Evolutionary conservation across 1,284 basidiomycete species (phyloP).

Genomic region (Singerocomus rubriflavus): DNA sequence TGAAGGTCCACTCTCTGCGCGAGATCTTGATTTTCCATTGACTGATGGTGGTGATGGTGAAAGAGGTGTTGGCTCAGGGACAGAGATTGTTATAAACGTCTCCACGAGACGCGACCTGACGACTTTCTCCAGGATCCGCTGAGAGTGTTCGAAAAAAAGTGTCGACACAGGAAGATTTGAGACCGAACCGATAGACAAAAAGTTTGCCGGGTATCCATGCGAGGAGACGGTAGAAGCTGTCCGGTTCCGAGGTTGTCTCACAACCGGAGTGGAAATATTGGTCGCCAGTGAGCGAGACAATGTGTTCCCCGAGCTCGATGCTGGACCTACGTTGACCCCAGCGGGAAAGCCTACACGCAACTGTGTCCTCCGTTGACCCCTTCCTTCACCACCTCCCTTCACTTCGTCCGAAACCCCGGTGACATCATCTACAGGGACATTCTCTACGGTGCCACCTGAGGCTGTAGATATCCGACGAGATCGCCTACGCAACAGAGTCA

Average conservation of each 20-base stretch:
- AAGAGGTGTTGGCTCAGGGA: conserved; percentile 29
- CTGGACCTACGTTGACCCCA: conserved; percentile 25
- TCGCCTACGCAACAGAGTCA: conserved; percentile 56
- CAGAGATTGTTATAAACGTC: conserved; percentile 64
- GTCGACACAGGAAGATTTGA: conserved; percentile 20
- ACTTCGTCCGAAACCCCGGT: conserved; percentile 25
- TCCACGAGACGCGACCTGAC: conserved; percentile 75
- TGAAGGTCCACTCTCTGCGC: conserved; percentile 26
- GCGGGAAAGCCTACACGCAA: conserved; percentile 40
- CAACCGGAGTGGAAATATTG: conserved; percentile 25
- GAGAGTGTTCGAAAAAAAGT: conserved; percentile 56
- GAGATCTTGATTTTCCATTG: conserved; percentile 23
- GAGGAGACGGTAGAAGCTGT: conserved; percentile 52
- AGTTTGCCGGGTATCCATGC: conserved; percentile 22
- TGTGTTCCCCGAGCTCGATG: conserved; percentile 23
- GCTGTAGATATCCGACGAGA: conserved; percentile 58
- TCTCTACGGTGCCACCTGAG: conserved; percentile 51
- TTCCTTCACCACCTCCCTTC: conserved; percentile 33
- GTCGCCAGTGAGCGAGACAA: conserved; percentile 19
- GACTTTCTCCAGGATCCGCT: conserved; percentile 63
- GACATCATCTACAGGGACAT: conserved; percentile 46
- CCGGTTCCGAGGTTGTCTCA: conserved; percentile 42
- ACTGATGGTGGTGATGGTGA: conserved; percentile 13
- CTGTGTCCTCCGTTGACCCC: conserved; percentile 38
- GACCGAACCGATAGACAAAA: conserved; percentile 15